Base-by-base conservation (phyloP, 257 asterid genomes). In the Nicotiana benthamiana region DNA sequence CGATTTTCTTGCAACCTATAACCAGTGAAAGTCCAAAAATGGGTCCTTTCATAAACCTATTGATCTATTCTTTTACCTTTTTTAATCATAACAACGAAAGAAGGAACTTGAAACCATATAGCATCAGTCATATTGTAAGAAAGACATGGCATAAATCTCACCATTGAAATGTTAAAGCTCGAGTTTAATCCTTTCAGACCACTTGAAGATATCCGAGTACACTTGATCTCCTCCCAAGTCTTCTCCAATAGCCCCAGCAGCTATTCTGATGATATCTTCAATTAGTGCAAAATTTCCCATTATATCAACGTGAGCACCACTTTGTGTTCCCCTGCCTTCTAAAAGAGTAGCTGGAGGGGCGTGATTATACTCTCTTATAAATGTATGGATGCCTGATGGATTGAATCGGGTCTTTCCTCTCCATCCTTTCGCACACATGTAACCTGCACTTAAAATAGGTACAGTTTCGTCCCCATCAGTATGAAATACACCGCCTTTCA, bases 271-370 rank as follows among this genome's bases (percentile, higher is more conserved):
- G 62, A 93, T 53, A 83, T 93, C 97, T 84, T 93, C 97, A 43
- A 93, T 93, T 8, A 93, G 82, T 4, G 93, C 97, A 83, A 89
- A 90, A 80, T 92, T 93, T 63, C 97, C 97, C 97, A 93, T 81
- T 76, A 93, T 93, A 81, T 93, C 94, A 63, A 93, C 97, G 80
- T 93, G 97, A 46, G 97, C 95, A 57, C 97, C 97, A 82, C 97
- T 93, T 76, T 92, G 92, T 4, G 95, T 90, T 77, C 97, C 97
- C 88, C 97, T 86, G 56, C 97, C 97, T 80, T 92, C 95, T 34
- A 93, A 79, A 82, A 92, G 87, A 79, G 87, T 90, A 28, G 90
- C 81, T 0, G 97, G 97, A 79, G 97, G 92, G 24, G 93, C 88
- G 63, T 93, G 97, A 66, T 81, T 86, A 62, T 92, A 90, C 89